These are phyloP conservation scores for Blastobotrys apis DNA, from an alignment of 1,139 yeast genomes.

Conservation along the genomic window DNA sequence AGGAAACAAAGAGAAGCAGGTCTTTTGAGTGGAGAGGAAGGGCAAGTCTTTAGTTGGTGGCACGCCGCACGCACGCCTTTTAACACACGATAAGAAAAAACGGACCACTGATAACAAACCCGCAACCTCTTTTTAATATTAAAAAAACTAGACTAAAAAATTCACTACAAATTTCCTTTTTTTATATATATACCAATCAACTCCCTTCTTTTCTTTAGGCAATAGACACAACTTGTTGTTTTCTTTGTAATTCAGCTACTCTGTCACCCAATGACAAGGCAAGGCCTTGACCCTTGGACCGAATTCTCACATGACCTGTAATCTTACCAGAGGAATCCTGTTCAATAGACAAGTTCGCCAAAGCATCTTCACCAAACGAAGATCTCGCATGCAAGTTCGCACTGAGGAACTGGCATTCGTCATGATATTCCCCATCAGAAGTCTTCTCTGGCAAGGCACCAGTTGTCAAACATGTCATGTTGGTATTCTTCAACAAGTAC, in stretches of 20 bases:
- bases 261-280: slow-evolving; percentile 94
- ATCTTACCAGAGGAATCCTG: slow-evolving; percentile 67
- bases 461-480: slow-evolving; percentile 91
- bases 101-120: too few relatives aligned
- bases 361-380: slow-evolving; percentile 95
- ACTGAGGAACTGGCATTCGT: slow-evolving; percentile 81
- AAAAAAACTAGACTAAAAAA: too few relatives aligned
- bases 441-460: slow-evolving; percentile 53
- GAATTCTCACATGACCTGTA: slow-evolving; percentile 91
- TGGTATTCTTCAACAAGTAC: slow-evolving; percentile 74
- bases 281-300: slow-evolving; percentile 97
- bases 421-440: slow-evolving; percentile 53
- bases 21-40: too few relatives aligned
- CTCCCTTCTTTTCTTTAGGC: too few relatives aligned
- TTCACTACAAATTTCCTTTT: too few relatives aligned
- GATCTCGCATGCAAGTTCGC: slow-evolving; percentile 93
- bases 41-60: too few relatives aligned
- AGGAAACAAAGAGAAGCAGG: too few relatives aligned
- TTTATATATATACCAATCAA: too few relatives aligned
- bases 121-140: too few relatives aligned
- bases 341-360: slow-evolving; percentile 93
- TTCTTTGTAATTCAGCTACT: slow-evolving; percentile 52
- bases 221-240: slow-evolving; percentile 11
- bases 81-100: too few relatives aligned
- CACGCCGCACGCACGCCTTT: too few relatives aligned